A percentile compares a stretch with the other conserved stretches of the same genome.
Evolutionary conservation across 768 basidiomycete genomes (phyloP).

Genomic region (Trametes villosa): DNA sequence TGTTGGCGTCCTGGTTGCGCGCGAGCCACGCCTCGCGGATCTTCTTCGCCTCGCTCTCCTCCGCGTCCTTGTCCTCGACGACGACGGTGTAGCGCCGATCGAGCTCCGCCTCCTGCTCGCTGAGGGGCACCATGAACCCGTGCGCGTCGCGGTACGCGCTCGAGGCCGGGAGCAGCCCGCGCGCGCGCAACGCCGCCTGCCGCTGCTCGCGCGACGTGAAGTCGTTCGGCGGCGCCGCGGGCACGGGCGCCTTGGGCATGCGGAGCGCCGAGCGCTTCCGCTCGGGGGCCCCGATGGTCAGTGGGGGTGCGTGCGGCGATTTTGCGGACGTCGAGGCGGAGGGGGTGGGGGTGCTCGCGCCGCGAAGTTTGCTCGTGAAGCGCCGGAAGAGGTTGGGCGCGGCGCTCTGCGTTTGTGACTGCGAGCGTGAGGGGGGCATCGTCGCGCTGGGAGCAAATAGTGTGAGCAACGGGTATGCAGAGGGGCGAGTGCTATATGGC

Average conservation of each 20-base stretch:
- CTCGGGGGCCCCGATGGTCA: not conserved
- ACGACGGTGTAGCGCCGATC: constrained; percentile 24
- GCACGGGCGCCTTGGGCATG: constrained; percentile 19
- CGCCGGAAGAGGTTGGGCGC: constrained; percentile 16
- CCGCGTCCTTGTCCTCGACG: not conserved
- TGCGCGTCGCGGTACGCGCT: constrained; percentile 18
- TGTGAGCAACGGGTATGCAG: not conserved
- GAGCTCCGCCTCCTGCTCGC: constrained; percentile 28
- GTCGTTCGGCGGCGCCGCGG: constrained; percentile 17
- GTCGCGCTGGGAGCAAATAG: not conserved
- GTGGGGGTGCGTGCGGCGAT: not conserved
- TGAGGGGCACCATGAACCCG: constrained; percentile 25
- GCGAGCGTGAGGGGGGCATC: constrained; percentile 7
- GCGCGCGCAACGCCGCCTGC: constrained; percentile 24
- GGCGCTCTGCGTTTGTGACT: not conserved
- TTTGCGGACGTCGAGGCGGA: not conserved
- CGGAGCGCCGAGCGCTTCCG: constrained; percentile 16
- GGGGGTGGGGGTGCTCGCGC: constrained; percentile 4
- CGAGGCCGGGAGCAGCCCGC: constrained; percentile 19
- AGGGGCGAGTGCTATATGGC: not conserved
- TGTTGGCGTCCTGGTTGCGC: constrained; percentile 2
- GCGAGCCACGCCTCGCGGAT: constrained; percentile 28
- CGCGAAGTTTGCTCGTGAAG: constrained; percentile 21
- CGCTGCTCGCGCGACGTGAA: constrained; percentile 27
- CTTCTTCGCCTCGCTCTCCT: constrained; percentile 19